Conservation (phyloP, 352 stramenopile genomes). For the Pythium chondricola region DNA sequence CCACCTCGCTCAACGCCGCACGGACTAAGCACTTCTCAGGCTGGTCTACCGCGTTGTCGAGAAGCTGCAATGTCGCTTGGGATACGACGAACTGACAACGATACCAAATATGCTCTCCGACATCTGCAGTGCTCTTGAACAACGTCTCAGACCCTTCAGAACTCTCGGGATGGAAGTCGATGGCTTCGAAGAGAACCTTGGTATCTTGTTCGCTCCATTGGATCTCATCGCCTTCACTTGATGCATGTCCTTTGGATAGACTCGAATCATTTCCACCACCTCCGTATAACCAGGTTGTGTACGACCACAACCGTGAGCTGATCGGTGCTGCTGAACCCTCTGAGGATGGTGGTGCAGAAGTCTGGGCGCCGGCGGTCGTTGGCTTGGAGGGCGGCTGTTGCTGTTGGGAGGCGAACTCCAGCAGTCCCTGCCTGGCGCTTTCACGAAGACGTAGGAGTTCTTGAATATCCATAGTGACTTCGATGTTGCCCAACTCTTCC, state of each 20-base stretch:
- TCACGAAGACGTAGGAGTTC: constrained; percentile 60
- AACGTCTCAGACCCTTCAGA: too few species aligned
- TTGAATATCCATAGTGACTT: constrained; percentile 62
- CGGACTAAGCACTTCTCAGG: constrained; percentile 13
- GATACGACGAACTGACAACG: constrained; percentile 57
- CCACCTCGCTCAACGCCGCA: constrained; percentile 48
- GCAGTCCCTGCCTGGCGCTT: constrained; percentile 40
- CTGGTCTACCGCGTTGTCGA: constrained; percentile 17
- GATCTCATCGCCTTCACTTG: constrained; percentile 30
- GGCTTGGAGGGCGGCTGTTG: background rate
- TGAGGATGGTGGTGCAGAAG: too few species aligned
- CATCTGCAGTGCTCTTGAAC: background rate
- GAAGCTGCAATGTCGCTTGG: constrained; percentile 48
- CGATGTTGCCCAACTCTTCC: constrained; percentile 55
- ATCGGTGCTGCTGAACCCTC: constrained; percentile 2
- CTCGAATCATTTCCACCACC: background rate
- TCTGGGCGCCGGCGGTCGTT: background rate
- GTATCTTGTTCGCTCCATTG: constrained; percentile 84
- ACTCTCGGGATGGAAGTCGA: constrained; percentile 73
- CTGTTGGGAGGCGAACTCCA: constrained; percentile 27
- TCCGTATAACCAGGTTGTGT: constrained; percentile 60
- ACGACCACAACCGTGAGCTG: constrained; percentile 60
- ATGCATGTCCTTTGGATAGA: background rate
- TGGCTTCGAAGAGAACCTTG: constrained; percentile 71
- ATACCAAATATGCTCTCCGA: constrained; percentile 69